A percentile compares a stretch with the other conserved stretches of the same genome.
Evolutionary conservation across 352 stramenopile species (phyloP).

Genomic region (Pythium folliculosum): DNA sequence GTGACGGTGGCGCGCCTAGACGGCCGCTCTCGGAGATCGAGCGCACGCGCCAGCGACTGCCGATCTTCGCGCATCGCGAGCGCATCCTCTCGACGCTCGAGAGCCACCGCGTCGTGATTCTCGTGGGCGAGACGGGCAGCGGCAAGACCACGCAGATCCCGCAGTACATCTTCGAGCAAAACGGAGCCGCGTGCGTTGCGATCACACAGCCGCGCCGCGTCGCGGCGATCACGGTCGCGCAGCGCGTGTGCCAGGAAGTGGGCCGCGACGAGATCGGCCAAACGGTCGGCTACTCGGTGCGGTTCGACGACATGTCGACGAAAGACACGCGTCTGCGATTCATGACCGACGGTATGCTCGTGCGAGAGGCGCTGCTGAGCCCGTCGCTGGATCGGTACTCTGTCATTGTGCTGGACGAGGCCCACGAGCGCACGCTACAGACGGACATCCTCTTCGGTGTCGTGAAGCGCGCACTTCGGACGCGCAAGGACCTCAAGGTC

Average conservation of each 20-base stretch:
- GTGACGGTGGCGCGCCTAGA: conserved; percentile 1
- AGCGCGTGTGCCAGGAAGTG: conserved; percentile 76
- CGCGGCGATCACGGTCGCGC: conserved; percentile 81
- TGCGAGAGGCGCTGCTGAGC: conserved; percentile 85
- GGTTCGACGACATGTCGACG: conserved; percentile 93
- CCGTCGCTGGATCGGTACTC: conserved; percentile 78
- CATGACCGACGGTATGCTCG: conserved; percentile 91
- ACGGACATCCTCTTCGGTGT: conserved; percentile 92
- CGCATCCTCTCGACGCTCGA: conserved; percentile 68
- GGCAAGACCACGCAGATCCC: conserved; percentile 92
- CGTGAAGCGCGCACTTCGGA: conserved; percentile 80
- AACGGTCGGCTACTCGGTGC: conserved; percentile 91
- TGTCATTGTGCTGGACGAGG: conserved; percentile 87
- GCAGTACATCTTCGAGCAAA: conserved; percentile 82
- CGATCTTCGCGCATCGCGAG: conserved; percentile 72
- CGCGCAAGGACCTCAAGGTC: conserved; percentile 89
- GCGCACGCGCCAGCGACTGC: conserved; percentile 60
- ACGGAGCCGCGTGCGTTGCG: conserved; percentile 51
- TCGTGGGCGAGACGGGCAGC: conserved; percentile 89
- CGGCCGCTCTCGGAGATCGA: conserved; percentile 46
- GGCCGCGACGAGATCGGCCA: conserved; percentile 49
- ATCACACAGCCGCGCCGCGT: conserved; percentile 85
- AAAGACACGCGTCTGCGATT: conserved; percentile 93
- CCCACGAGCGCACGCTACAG: conserved; percentile 84
- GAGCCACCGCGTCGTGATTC: conserved; percentile 78